Base-by-base conservation (phyloP, 2,329 filamentous ascomycete genomes). In the Botrytis sinoallii region DNA sequence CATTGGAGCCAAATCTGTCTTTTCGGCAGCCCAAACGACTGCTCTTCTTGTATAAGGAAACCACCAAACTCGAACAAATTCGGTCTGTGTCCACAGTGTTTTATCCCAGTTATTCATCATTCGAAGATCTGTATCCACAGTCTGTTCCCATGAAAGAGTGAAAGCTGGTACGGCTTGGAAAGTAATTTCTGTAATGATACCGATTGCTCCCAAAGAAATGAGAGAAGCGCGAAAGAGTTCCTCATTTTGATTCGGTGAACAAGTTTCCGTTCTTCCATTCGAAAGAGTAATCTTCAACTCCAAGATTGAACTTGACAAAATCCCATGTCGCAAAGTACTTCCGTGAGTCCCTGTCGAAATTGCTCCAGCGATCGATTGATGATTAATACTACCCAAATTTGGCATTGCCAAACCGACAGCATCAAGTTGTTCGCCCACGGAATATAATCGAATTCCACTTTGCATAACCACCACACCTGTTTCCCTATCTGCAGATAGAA, bases 51-150 rank as follows among this genome's bases (percentile, higher is more conserved):
- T 94, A 84, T 98, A 97, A 0, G 96, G 96, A 81, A 97, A 91
- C 96, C 96, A 99, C 95, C 96, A 99, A 42, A 98, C 94, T 42
- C 96, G 89, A 40, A 97, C 93, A 80, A 95, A 99, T 82, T 98
- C 94, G 75, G 91, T 89, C 75, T 90, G 88, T 1, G 89, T 93
- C 95, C 96, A 98, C 22, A 98, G 86, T 48, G 88, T 87, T 10
- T 84, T 86, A 29, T 90, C 83, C 94, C 96, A 98, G 10, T 88
- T 86, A 18, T 86, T 84, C 66, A 97, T 85, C 76, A 97, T 88
- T 64, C 88, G 86, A 63, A 85, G 81, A 75, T 98, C 91, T 1
- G 90, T 83, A 75, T 93, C 89, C 74, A 98, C 87, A 12, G 90
- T 90, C 84, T 98, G 96, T 72, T 88, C 85, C 96, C 96, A 99